phyloP scores from a whole-genome alignment of 2,329 filamentous ascomycete genomes.

The Teratosphaeria zuluensis region DNA sequence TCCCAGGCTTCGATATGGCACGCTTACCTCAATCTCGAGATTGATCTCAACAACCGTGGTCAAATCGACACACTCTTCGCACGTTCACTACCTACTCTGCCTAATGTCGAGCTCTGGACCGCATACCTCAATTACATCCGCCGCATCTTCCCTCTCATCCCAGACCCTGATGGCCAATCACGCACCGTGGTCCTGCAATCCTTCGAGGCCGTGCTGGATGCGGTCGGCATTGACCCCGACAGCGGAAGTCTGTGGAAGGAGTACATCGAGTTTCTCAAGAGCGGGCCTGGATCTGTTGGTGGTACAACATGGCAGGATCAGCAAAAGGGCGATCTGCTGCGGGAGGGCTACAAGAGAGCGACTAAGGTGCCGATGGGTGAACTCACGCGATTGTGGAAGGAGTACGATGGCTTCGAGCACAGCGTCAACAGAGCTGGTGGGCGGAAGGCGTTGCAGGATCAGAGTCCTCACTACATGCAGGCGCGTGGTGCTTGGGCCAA shows the following conservation, averaged over 20 bases:
- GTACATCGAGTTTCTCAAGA: slow-evolving; percentile 88
- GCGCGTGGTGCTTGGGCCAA: slow-evolving; percentile 84
- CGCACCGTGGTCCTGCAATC: slow-evolving; percentile 72
- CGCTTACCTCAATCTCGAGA: slow-evolving; percentile 79
- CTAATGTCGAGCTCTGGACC: slow-evolving; percentile 81
- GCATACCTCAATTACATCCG: slow-evolving; percentile 93
- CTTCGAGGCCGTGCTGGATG: slow-evolving; percentile 85
- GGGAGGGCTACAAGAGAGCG: slow-evolving; percentile 86
- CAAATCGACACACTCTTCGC: slow-evolving; percentile 77
- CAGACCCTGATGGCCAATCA: slow-evolving; percentile 66
- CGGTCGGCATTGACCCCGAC: slow-evolving; percentile 84
- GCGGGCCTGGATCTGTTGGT: slow-evolving; percentile 66
- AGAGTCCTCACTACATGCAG: slow-evolving; percentile 90
- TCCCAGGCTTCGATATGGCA: slow-evolving; percentile 82
- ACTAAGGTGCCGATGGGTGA: slow-evolving; percentile 78
- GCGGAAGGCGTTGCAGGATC: slow-evolving; percentile 88
- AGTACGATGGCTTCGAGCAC: slow-evolving; percentile 96
- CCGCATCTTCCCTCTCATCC: slow-evolving; percentile 74
- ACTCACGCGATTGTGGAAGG: slow-evolving; percentile 68
- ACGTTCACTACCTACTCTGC: slow-evolving; percentile 65
- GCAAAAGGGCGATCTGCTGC: slow-evolving; percentile 91
- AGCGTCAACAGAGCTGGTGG: slow-evolving; percentile 85
- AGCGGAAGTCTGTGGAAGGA: slow-evolving; percentile 86
- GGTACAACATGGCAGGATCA: slow-evolving; percentile 90
- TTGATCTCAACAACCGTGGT: slow-evolving; percentile 71